phyloP scores from a whole-genome alignment of 768 basidiomycete genomes.

The Aureoboletus auriporus region DNA sequence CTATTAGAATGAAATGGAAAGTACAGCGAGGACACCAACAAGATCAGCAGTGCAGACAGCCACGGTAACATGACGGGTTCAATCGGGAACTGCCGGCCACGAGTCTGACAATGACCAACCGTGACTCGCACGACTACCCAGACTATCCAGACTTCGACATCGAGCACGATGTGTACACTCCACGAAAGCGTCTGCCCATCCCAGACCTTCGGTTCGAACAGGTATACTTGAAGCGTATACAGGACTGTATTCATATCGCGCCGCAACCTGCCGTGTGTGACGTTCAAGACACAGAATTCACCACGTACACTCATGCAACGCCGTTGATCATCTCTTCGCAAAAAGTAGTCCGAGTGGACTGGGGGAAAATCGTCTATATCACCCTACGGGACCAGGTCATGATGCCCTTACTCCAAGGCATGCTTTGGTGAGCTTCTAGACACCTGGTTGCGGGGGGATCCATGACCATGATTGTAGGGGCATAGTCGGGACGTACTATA shows the following conservation, averaged over 20 bases:
- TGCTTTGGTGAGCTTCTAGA: slow-evolving; percentile 49
- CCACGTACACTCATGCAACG: slow-evolving; percentile 23
- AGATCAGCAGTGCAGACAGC: slow-evolving; percentile 12
- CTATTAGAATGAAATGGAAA: slow-evolving; percentile 23
- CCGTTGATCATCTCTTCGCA: slow-evolving; percentile 30
- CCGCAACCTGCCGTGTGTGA: slow-evolving; percentile 11
- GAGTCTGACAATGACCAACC: slow-evolving; percentile 21
- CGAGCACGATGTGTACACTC: slow-evolving; percentile 11
- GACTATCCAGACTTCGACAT: slow-evolving; percentile 17
- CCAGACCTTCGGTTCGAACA: slow-evolving; percentile 78
- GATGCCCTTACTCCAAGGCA: slow-evolving; percentile 63
- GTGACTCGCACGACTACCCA: slow-evolving; percentile 14
- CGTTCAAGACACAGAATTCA: slow-evolving; percentile 19
- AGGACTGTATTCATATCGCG: slow-evolving; percentile 45
- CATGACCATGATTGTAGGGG: slow-evolving; percentile 21
- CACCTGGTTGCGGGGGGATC: neutral
- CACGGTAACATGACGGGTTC: slow-evolving; percentile 13
- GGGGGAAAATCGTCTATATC: slow-evolving; percentile 57
- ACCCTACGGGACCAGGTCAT: slow-evolving; percentile 67
- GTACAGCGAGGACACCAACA: slow-evolving; percentile 22
- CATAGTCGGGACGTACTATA: slow-evolving; percentile 29
- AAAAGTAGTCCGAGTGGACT: slow-evolving; percentile 43
- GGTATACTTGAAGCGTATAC: slow-evolving; percentile 62
- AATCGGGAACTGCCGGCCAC: slow-evolving; percentile 20
- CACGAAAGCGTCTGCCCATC: slow-evolving; percentile 49